These are phyloP conservation scores for Salicornia ramosissima DNA, from an alignment of 148 eudicot species.

Conservation along the genomic window DNA sequence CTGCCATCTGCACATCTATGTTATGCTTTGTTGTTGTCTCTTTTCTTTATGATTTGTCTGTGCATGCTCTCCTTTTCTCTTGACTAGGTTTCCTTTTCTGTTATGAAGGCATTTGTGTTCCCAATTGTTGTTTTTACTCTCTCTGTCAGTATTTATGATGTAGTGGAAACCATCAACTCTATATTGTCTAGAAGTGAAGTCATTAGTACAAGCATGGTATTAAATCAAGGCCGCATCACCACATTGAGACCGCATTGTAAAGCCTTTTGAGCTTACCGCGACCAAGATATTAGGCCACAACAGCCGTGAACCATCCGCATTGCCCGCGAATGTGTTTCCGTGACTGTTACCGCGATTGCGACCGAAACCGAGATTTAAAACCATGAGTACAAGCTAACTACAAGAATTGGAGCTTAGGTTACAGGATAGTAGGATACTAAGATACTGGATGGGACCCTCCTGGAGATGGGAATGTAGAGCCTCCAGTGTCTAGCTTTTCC, in stretches of 20 bases:
- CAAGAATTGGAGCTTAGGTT: not conserved
- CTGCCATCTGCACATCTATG: not conserved
- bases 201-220: too few relatives aligned
- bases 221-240: too few relatives aligned
- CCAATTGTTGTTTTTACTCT: not conserved
- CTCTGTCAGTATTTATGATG: not conserved
- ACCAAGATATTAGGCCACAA: too few relatives aligned
- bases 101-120: not conserved
- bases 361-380: too few relatives aligned
- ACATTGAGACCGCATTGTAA: too few relatives aligned
- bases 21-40: not conserved
- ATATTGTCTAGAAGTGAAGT: not conserved
- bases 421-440: not conserved
- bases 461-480: not conserved
- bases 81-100: not conserved
- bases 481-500: not conserved
- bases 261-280: too few relatives aligned
- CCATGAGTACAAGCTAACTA: not conserved
- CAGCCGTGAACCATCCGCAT: too few relatives aligned
- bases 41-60: not conserved
- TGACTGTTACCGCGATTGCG: too few relatives aligned
- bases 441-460: not conserved
- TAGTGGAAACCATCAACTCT: not conserved
- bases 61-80: not conserved
- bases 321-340: too few relatives aligned